Percentiles rank a stretch among this genome's conserved stretches.
Evolutionary conservation across 306 rosid species (phyloP).

Genomic region (Gynostemma pentaphyllum): DNA sequence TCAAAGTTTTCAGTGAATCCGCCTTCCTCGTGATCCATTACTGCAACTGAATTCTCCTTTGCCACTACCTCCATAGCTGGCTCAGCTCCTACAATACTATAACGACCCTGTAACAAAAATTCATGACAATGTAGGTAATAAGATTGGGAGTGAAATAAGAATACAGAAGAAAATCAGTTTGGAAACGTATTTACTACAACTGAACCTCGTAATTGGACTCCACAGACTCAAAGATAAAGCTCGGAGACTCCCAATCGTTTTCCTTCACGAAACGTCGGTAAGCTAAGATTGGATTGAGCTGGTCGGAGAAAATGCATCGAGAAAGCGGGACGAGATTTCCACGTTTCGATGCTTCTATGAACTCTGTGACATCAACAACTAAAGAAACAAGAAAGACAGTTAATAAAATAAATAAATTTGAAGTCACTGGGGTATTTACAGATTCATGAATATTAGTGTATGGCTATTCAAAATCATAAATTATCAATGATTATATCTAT

Average conservation of each 20-base stretch:
- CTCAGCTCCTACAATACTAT: conserved; percentile 66
- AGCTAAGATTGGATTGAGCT: conserved; percentile 68
- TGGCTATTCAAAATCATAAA: no score
- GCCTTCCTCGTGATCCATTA: conserved; percentile 55
- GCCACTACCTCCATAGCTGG: conserved; percentile 76
- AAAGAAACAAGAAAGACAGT: conserved; percentile 8
- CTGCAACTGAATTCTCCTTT: conserved; percentile 50
- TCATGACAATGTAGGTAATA: conserved; percentile 3
- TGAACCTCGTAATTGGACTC: conserved; percentile 35
- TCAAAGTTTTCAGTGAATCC: conserved; percentile 35
- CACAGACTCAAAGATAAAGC: conserved; percentile 77
- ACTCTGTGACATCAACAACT: conserved; percentile 31
- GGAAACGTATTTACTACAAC: conserved; percentile 19
- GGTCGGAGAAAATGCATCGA: conserved; percentile 62
- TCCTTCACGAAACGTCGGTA: conserved; percentile 59
- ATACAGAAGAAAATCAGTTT: neutral
- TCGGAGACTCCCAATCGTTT: conserved; percentile 66
- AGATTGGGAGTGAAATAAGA: neutral
- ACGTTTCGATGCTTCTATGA: conserved; percentile 40
- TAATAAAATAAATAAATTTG: no score
- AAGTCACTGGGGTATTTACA: no score
- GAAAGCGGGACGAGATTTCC: conserved; percentile 58
- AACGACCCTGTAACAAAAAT: conserved; percentile 55
- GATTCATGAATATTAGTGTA: neutral
- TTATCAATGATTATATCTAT: no score